Percentiles rank a stretch among this genome's conserved stretches.
These are phyloP conservation scores for Millerozyma miso DNA, from an alignment of 805 yeast species.

Conservation along the genomic window DNA sequence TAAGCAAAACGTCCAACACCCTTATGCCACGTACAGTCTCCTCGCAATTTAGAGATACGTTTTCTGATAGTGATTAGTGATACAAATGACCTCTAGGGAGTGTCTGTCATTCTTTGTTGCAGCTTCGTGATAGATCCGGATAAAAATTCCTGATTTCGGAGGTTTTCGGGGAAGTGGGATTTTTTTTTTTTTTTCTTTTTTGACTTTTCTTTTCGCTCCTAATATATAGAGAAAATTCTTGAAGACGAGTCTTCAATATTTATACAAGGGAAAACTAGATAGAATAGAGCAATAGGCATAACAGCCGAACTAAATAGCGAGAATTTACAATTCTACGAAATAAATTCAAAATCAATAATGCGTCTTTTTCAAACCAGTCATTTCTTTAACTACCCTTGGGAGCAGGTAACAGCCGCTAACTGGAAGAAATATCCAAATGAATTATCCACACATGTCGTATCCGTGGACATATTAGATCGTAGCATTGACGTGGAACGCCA, in stretches of 20 bases:
- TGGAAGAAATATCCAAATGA: slow-evolving; percentile 98
- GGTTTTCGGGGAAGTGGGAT: background rate
- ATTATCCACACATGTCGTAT: slow-evolving; percentile 84
- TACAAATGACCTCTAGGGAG: background rate
- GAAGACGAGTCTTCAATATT: background rate
- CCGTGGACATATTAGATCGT: slow-evolving; percentile 82
- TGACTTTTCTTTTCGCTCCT: background rate
- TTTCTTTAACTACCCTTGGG: slow-evolving; percentile 83
- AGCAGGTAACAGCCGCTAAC: slow-evolving; percentile 89
- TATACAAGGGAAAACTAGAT: too few species aligned
- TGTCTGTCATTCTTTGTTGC: background rate
- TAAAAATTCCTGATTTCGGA: background rate
- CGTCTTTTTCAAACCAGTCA: slow-evolving; percentile 71
- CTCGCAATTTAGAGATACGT: slow-evolving; percentile 1
- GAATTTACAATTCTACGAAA: too few species aligned
- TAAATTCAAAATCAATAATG: slow-evolving; percentile 41
- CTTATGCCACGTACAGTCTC: background rate
- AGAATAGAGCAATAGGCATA: too few species aligned
- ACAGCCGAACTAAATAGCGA: too few species aligned
- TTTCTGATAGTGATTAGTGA: slow-evolving; percentile 2
- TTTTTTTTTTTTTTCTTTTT: too few species aligned
- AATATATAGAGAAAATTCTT: background rate
- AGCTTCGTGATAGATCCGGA: background rate
- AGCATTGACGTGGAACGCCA: slow-evolving; percentile 50
- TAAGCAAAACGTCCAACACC: background rate